Base-by-base conservation (phyloP, 768 basidiomycete genomes). In the Clitopilus passeckerianus region DNA sequence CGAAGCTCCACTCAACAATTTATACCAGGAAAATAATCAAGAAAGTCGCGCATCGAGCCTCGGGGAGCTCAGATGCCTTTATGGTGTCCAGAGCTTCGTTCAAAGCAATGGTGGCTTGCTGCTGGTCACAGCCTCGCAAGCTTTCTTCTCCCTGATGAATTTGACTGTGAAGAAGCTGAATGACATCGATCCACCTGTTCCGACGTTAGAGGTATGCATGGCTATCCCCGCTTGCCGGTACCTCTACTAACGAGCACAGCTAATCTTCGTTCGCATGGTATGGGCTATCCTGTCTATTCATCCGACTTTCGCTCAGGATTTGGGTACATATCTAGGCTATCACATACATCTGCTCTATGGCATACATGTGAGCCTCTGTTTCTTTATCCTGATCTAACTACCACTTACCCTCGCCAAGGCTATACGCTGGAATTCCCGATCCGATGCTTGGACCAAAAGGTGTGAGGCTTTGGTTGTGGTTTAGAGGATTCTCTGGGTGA, bases 371-470 rank as follows among this genome's bases (percentile, higher is more conserved):
- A 27, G 70, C 67, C 14, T 10, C 5, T 34, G n/a, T 12, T 12
- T 57, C n/a, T 9, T 33, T 22, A 44, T 50, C 3, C 12, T 10
- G 16, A 20, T 10, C 23, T 15, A 41, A 6, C 15, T 20, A 12
- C 16, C 6, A 37, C 46, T 33, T 53, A 24, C 53, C 46, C n/a
- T 5, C 35, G 14, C 34, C 22, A 3, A 76, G 75, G 75, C 37
- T 69, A 27, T 63, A 78, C 74, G 78, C 68, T 63, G 62, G 72
- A 23, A 69, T 78, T 6, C 69, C 71, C 0, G 74, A 93, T 66
- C 89, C 89, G 0, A 69, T 86, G 27, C 65, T 87, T 0, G 91
- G 90, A 0, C 91, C 91, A 0, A 84, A 85, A 50, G 88, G 79
- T 1, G 82, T 93, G 3, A 77, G 90, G 34, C 59, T 74, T 5